Evolutionary conservation across 2,329 filamentous ascomycete genomes (phyloP), one percentile per base, ranked within the genome.

Genomic region (Pezicula neosporulosa): DNA sequence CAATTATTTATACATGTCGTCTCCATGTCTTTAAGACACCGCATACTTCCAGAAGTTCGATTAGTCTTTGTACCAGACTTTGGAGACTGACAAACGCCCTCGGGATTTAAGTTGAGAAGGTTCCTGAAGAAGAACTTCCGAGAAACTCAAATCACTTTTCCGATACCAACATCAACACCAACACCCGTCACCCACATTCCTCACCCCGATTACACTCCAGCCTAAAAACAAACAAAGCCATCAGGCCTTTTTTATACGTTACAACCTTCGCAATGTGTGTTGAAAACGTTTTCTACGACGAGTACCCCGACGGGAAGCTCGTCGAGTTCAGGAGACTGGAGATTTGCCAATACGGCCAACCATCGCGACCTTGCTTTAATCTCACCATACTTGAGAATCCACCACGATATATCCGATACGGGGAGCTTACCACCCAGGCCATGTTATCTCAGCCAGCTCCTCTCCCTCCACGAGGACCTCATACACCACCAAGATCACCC

Each of bases 221-320:
- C 37, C 46, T 36, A 47, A 21, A 47, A 49, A 37, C 18, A 49
- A 54, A 36, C 52, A 52, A 51, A 44, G 41, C 54, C 43, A 60
- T 9, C 47, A 44, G 37, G 49, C 48, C 18, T 51, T 47, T 51
- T 47, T 47, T 28, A 53, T 44, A 55, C 62, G 43, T 59, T 55
- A 54, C 56, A 53, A 62, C 63, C 58, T 60, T 62, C 70, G 72
- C 68, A 45, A 81, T 81, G 77, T 81, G 77, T 66, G 71, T 72
- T 55, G 74, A 71, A 53, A 70, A 77, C 59, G 56, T 75, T 47
- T 77, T 72, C 68, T 68, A 72, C 33, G 73, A 75, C 62, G 61
- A 73, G 60, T 72, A 73, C 68, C 70, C 75, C 3, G 73, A 79
- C 63, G 74, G 74, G 51, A 69, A 66, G 45, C 62, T 64, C 46